Conservation (phyloP, 78 protist genomes). For the Protostelium mycophagum region DNA sequence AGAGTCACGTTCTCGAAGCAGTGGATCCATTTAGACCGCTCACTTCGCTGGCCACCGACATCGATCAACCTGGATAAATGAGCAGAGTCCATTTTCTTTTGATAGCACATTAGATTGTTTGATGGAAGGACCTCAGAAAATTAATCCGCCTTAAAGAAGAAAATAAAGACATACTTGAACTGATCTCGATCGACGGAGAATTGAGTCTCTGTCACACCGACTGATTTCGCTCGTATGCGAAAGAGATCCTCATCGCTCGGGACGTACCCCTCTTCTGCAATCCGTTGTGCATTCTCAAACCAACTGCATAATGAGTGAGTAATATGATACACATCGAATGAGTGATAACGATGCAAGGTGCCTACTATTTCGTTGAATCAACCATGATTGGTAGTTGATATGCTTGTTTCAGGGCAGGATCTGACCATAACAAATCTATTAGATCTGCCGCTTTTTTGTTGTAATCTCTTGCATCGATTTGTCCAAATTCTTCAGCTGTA, state of each 20-base stretch:
- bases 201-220: slow-evolving; percentile 68
- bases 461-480: not conserved
- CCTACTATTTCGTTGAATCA: not conserved
- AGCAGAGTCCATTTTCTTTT: too few relatives aligned
- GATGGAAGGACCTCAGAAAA: not conserved
- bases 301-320: slow-evolving; percentile 15
- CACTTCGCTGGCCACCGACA: slow-evolving; percentile 93
- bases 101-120: too few relatives aligned
- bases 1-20: slow-evolving; percentile 84
- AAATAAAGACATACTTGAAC: slow-evolving; percentile 10
- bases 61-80: slow-evolving; percentile 75
- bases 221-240: slow-evolving; percentile 69
- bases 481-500: not conserved
- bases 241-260: slow-evolving; percentile 74
- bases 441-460: not conserved
- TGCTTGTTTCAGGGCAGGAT: not conserved
- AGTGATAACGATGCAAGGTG: not conserved
- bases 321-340: not conserved
- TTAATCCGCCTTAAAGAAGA: not conserved
- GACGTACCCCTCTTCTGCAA: slow-evolving; percentile 56
- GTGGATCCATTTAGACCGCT: slow-evolving; percentile 87
- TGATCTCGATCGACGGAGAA: slow-evolving; percentile 51
- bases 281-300: slow-evolving; percentile 45
- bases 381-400: not conserved
- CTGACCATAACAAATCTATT: not conserved